phyloP scores from a whole-genome alignment of 805 yeast species.

The Metschnikowia kofuensis region DNA sequence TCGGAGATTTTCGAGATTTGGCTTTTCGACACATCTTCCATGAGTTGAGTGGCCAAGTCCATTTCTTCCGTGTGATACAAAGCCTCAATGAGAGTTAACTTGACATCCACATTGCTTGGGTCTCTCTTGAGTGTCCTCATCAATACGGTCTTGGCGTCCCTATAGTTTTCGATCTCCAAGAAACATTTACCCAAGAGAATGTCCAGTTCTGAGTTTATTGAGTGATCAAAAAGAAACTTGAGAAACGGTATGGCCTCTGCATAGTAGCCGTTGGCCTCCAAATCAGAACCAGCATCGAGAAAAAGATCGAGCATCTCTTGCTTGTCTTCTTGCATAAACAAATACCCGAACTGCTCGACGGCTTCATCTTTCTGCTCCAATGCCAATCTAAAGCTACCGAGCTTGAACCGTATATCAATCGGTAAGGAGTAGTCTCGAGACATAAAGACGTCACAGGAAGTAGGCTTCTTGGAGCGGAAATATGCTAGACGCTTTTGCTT shows the following conservation, averaged over 20 bases:
- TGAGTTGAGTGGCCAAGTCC: conserved; percentile 51
- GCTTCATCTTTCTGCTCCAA: conserved; percentile 69
- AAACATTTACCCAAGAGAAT: conserved; percentile 73
- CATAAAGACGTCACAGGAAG: conserved; percentile 15
- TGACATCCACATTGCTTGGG: conserved; percentile 67
- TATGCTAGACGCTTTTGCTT: conserved; percentile 44
- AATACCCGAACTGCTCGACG: conserved; percentile 57
- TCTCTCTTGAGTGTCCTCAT: conserved; percentile 50
- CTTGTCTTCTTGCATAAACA: conserved; percentile 51
- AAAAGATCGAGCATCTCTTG: conserved; percentile 69
- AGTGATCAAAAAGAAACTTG: conserved; percentile 27
- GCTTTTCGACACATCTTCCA: conserved; percentile 50
- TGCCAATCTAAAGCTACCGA: conserved; percentile 72
- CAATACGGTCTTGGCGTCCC: conserved; percentile 60
- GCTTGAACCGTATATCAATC: conserved; percentile 79
- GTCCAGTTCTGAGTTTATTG: conserved; percentile 47
- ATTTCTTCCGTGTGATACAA: conserved; percentile 62
- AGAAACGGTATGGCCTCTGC: conserved; percentile 75
- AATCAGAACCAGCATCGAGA: conserved; percentile 69
- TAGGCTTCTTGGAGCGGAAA: conserved; percentile 6
- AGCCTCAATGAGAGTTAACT: conserved; percentile 79
- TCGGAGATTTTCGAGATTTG: conserved; percentile 1
- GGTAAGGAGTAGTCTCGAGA: conserved; percentile 53
- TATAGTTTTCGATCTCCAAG: conserved; percentile 67
- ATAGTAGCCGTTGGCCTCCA: conserved; percentile 66